Evolutionary conservation across 768 basidiomycete species (phyloP), one percentile per base, ranked within the genome.

Genomic region (Boletus insuetus): DNA sequence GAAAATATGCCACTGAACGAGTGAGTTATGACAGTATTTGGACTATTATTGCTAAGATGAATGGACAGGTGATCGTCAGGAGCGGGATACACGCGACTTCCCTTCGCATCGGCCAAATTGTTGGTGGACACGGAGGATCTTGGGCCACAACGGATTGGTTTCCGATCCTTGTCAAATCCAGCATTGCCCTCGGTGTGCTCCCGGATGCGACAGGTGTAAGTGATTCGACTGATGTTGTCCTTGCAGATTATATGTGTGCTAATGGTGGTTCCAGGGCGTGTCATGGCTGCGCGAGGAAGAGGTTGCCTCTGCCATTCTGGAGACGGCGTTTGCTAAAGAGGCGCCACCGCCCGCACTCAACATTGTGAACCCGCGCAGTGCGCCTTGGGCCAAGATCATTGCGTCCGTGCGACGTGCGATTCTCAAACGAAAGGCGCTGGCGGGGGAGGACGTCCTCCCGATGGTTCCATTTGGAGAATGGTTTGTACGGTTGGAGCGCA

Each of bases 81-180:
- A 68, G 68, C 42, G 69, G 66, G 13, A 51, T 72, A 4, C 53
- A 54, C 11, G 64, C 63, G 1, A 65, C 63, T 3, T 66, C 67
- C 26, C 46, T 75, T 29, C 61, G 75, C 3, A 65, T 75, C 22
- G 70, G 68, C 11, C 74, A 76, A 46, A 58, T 75, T 4, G 68
- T 65, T 32, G 79, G 79, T 10, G 75, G 76, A 24, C 54, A 48
- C 1, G 61, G 61, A 2, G 79, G 79, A 17, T 72, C 72, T 0
- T 80, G 79, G 79, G 71, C 70, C 5, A 67, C 69, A 2, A 72
- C 64, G 0, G 77, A 80, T 43, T 82, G 80, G 81, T 58, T 80
- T 19, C 78, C 80, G 16, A 68, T 73, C 32, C 61, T 81, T 7
- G 66, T 76, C n/a, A 66, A 73, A 50, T 69, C 72, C 1, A 70